phyloP scores from a whole-genome alignment of 2,329 filamentous ascomycete genomes.

The Triangularia verruculosa region DNA sequence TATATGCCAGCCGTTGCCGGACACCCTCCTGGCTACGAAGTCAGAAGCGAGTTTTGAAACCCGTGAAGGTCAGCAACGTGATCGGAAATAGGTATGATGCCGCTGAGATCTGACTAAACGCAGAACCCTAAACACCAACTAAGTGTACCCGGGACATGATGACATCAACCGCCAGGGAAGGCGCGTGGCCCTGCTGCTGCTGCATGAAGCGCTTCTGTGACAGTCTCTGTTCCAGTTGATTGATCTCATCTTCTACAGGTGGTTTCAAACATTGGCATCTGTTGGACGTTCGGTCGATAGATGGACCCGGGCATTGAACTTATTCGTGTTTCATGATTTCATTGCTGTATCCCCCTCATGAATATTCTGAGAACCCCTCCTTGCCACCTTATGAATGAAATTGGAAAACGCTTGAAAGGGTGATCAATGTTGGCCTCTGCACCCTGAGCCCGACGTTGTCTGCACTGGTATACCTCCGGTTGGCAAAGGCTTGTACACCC shows the following conservation, averaged over 20 bases:
- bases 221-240: neutral
- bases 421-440: neutral
- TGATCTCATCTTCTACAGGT: neutral
- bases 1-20: neutral
- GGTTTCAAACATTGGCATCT: neutral
- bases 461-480: neutral
- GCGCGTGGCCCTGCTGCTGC: neutral
- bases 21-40: neutral
- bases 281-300: neutral
- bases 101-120: neutral
- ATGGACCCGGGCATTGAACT: neutral
- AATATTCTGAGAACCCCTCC: no score
- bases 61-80: neutral
- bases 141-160: neutral
- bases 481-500: conserved; percentile 4
- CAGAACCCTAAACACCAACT: neutral
- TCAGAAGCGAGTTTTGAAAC: neutral
- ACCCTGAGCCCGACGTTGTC: neutral
- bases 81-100: neutral
- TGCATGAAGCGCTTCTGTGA: neutral
- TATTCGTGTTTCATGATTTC: neutral
- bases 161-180: neutral
- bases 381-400: no score
- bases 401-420: neutral
- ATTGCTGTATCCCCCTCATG: neutral